These are phyloP conservation scores for Rubus idaeus DNA, from an alignment of 306 rosid species.

Conservation along the genomic window DNA sequence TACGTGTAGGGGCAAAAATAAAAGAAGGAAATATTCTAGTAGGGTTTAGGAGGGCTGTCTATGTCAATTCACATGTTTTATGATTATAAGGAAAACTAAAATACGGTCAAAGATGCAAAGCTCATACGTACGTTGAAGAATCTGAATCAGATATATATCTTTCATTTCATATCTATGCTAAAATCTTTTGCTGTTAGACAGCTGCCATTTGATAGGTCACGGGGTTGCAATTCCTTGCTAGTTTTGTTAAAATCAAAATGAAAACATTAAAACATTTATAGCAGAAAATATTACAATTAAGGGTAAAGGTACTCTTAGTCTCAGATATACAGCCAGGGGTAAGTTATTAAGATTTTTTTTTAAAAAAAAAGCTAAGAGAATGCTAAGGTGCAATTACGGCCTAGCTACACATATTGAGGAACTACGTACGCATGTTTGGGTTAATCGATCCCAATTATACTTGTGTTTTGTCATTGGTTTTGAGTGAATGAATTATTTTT, in stretches of 20 bases:
- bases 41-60: conserved; percentile 12
- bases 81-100: neutral
- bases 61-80: conserved; percentile 9
- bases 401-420: neutral
- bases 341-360: no score
- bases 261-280: neutral
- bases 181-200: neutral
- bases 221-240: neutral
- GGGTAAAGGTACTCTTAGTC: neutral
- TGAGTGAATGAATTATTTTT: neutral
- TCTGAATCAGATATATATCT: conserved; percentile 10
- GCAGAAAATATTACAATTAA: neutral
- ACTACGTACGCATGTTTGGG: neutral
- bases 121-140: conserved; percentile 5
- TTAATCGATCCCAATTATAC: neutral
- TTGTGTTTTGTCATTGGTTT: neutral
- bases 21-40: neutral
- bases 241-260: neutral
- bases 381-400: neutral
- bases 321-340: neutral
- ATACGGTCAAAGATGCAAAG: conserved; percentile 30
- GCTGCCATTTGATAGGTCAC: neutral
- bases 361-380: neutral
- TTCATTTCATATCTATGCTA: neutral
- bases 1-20: neutral